Evolutionary conservation across 148 eudicot genomes (phyloP), one percentile per base, ranked within the genome.

Genomic region (Cornus kousa): DNA sequence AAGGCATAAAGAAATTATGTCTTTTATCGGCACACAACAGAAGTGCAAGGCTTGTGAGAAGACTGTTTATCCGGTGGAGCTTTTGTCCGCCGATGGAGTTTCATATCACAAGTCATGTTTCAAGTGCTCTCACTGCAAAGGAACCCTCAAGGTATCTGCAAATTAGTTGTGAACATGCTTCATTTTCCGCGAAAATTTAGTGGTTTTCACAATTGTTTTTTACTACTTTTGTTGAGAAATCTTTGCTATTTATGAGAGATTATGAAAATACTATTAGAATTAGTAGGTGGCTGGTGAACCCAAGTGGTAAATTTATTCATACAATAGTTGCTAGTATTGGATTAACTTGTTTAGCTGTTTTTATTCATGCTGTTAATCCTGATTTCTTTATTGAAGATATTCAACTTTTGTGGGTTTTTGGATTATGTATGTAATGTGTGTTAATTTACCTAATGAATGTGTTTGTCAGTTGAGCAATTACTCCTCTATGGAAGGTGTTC

Each of bases 1-100:
- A 43, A 37, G 11, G 66, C 14, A 2, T 82, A 86, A 80, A 72
- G 75, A 9, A 43, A 43, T 43, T 43, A 90, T 89, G 94, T 88
- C 97, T 77, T 94, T 94, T 78, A 89, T 86, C 20, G 98, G 98
- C 69, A 94, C 98, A 22, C 83, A 81, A 32, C 89, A 94, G 77
- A 92, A 92, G 83, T 94, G 98, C 90, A 94, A 90, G 91, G 98
- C 88, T 48, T 94, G 98, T 67, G 93, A 88, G 73, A 94, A 94
- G 89, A 94, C 98, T 4, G 98, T 94, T 66, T 94, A 94, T 79
- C 79, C 90, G 20, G 88, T 94, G 80, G 98, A 94, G 87, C 85
- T 86, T 46, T 80, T 92, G 62, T 89, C 97, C 70, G 98, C 96
- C 43, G 98, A 94, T 88, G 97, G 97, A 57, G 67, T 83, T 70